phyloP scores from a whole-genome alignment of 1,139 yeast genomes.

The Debaryomycetaceae sp. region DNA sequence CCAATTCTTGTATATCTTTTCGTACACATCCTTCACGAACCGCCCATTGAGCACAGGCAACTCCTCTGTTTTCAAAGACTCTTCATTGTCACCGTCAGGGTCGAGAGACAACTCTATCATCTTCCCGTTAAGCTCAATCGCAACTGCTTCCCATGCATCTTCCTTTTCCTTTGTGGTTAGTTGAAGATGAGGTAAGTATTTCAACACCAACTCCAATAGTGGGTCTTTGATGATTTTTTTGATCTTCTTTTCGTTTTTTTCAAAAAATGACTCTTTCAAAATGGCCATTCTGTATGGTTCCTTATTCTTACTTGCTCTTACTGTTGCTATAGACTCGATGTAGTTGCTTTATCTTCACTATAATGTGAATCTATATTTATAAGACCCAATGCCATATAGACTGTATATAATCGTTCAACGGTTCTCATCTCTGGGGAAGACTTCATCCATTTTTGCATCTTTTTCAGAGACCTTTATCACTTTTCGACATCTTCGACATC shows the following conservation, averaged over 20 bases:
- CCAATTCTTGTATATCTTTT: conserved; percentile 8
- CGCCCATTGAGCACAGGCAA: conserved; percentile 30
- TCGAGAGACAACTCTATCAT: conserved; percentile 14
- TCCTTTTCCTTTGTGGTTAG: conserved; percentile 20
- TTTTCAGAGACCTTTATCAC: conserved; percentile 29
- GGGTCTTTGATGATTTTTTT: conserved; percentile 24
- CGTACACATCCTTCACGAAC: conserved; percentile 24
- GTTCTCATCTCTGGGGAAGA: background rate
- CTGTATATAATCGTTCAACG: background rate
- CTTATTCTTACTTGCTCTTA: too few species aligned
- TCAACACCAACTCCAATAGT: conserved; percentile 27
- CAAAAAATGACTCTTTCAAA: conserved; percentile 18
- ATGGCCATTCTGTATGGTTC: background rate
- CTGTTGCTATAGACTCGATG: too few species aligned
- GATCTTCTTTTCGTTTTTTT: conserved; percentile 26
- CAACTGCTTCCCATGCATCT: conserved; percentile 35
- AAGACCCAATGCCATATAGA: too few species aligned
- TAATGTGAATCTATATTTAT: too few species aligned
- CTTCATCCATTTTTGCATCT: background rate
- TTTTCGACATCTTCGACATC: conserved; percentile 27
- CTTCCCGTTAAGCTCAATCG: conserved; percentile 27
- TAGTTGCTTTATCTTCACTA: too few species aligned
- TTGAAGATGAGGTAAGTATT: conserved; percentile 34
- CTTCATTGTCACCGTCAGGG: conserved; percentile 2
- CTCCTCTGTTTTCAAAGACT: conserved; percentile 15